Evolutionary conservation across 306 rosid species (phyloP).

Genomic region (Vicia faba): DNA sequence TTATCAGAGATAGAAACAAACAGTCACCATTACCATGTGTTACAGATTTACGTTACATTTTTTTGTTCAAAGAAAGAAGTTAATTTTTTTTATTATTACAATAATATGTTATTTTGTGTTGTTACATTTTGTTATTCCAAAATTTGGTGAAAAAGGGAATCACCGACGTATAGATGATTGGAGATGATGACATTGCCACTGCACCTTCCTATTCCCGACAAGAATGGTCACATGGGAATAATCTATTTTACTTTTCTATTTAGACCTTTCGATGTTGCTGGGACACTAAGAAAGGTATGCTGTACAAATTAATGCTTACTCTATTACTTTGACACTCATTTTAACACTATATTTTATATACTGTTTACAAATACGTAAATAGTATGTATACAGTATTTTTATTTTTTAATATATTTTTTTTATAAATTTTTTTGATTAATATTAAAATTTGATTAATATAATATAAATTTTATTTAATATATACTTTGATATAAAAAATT

Average conservation of each 20-base stretch:
- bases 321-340: no score
- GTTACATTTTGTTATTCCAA: not conserved
- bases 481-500: no score
- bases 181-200: not conserved
- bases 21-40: not conserved
- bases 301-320: not conserved
- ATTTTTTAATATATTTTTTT: no score
- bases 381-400: no score
- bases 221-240: conserved; percentile 26
- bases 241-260: not conserved
- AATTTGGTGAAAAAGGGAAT: conserved; percentile 5
- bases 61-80: not conserved
- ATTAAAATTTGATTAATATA: no score
- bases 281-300: conserved; percentile 9
- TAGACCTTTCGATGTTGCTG: not conserved
- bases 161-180: not conserved
- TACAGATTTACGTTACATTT: not conserved
- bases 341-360: no score
- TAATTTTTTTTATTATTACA: not conserved
- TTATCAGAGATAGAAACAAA: not conserved
- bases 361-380: no score
- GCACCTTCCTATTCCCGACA: conserved; percentile 18
- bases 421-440: no score
- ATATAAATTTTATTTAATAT: no score
- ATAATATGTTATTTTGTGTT: not conserved